phyloP scores from a whole-genome alignment of 441 rosid genomes.

The Erodium chrysanthum region DNA sequence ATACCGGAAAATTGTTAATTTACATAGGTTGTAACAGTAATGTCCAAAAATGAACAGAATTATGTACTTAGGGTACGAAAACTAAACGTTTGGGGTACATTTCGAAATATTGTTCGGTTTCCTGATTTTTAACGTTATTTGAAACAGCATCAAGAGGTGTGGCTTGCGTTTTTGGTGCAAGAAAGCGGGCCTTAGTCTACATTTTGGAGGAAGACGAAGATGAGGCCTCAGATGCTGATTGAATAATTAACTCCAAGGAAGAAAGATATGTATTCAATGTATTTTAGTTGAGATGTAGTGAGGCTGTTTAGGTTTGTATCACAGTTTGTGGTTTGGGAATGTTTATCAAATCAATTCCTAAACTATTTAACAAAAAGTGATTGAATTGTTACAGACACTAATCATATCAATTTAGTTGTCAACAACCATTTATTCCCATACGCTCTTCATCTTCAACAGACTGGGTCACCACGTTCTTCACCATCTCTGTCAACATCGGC shows the following conservation, averaged over 20 bases:
- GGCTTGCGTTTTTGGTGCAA: conserved; percentile 68
- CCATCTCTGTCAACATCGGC: no score
- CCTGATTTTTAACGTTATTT: not conserved
- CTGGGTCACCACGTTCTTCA: no score
- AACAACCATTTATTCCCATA: no score
- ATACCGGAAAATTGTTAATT: not conserved
- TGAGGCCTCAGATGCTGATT: conserved; percentile 47
- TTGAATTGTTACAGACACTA: no score
- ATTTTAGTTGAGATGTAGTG: not conserved
- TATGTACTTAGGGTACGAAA: no score
- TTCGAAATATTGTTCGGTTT: no score
- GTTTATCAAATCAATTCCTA: no score
- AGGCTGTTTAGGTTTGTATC: not conserved
- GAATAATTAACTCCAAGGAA: conserved; percentile 8
- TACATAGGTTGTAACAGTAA: not conserved
- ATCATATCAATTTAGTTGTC: no score
- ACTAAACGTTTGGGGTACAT: no score
- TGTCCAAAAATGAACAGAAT: no score
- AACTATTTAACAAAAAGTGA: no score
- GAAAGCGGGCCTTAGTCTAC: conserved; percentile 76
- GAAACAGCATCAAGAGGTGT: conserved; percentile 83
- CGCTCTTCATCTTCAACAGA: no score
- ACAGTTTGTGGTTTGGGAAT: not conserved
- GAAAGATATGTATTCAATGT: not conserved
- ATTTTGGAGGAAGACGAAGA: conserved; percentile 91